Conservation (phyloP, 2,329 filamentous ascomycete genomes). For the Ceratocystis harringtonii region DNA sequence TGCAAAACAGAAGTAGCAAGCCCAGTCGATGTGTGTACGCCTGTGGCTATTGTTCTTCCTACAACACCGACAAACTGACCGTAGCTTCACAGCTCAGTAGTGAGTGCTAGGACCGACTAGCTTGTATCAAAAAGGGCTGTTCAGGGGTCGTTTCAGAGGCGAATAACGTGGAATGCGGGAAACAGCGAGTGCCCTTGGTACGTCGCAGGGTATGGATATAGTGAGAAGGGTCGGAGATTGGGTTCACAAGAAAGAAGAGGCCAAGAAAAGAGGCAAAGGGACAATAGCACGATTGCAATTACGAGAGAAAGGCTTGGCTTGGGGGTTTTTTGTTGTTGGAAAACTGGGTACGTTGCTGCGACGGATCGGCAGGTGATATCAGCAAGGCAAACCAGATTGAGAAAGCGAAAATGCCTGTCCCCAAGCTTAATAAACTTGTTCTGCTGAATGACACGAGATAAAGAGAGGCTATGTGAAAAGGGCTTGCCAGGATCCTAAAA, state of each 20-base stretch:
- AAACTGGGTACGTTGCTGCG: not conserved
- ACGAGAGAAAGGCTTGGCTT: not conserved
- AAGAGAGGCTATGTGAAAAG: not conserved
- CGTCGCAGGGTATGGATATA: not conserved
- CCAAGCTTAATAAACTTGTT: not conserved
- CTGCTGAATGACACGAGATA: not conserved
- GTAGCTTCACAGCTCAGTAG: not conserved
- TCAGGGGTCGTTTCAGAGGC: constrained; percentile 7
- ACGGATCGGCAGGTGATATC: not conserved
- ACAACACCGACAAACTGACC: constrained; percentile 16
- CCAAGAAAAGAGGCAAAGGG: not conserved
- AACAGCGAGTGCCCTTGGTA: not conserved
- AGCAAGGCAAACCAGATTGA: not conserved
- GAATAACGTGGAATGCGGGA: constrained; percentile 3
- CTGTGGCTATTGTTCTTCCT: constrained; percentile 1
- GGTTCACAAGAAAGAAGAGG: not conserved
- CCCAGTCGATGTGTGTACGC: not conserved
- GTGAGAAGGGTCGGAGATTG: not conserved
- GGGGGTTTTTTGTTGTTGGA: not conserved
- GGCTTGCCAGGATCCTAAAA: not conserved
- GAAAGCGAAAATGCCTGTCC: not conserved
- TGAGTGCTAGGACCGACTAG: not conserved
- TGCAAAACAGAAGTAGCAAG: not conserved
- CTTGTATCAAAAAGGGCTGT: constrained; percentile 2
- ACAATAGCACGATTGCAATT: not conserved